Conservation (phyloP, 306 rosid species). For the Dalbergia cochinchinensis region DNA sequence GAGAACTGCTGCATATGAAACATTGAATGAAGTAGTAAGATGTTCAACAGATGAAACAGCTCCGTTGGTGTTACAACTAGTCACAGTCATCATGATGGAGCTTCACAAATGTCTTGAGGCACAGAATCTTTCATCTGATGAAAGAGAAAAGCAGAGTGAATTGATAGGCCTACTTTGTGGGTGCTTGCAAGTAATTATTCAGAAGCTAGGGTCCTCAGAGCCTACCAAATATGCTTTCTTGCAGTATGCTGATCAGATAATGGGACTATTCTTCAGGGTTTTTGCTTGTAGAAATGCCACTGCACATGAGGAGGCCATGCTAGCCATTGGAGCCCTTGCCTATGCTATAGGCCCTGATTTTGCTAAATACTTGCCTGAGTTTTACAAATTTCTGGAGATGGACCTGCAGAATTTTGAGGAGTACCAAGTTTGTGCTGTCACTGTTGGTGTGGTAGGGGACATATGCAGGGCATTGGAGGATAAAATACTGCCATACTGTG, state of each 20-base stretch:
- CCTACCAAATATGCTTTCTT: conserved; percentile 70
- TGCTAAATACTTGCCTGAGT: conserved; percentile 83
- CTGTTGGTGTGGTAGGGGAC: conserved; percentile 97
- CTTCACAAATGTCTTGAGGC: conserved; percentile 83
- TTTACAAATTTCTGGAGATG: conserved; percentile 79
- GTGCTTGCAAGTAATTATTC: conserved; percentile 88
- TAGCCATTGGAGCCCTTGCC: conserved; percentile 95
- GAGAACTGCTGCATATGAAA: conserved; percentile 85
- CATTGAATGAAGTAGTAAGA: conserved; percentile 89
- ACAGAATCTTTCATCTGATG: conserved; percentile 83
- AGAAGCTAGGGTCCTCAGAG: conserved; percentile 85
- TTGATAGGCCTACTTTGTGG: conserved; percentile 92
- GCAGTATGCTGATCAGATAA: conserved; percentile 86
- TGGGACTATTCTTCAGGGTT: conserved; percentile 83
- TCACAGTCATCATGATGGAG: conserved; percentile 82
- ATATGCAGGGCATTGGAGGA: conserved; percentile 91
- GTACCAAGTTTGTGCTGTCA: conserved; percentile 90
- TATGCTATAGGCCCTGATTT: conserved; percentile 80
- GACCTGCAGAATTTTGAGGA: conserved; percentile 96
- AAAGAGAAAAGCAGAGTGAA: conserved; percentile 81
- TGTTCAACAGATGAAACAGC: conserved; percentile 86
- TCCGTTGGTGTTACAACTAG: conserved; percentile 77
- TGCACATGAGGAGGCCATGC: conserved; percentile 97
- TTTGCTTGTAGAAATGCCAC: conserved; percentile 92
- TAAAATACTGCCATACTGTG: conserved; percentile 86